Evolutionary conservation across 768 basidiomycete genomes (phyloP).

Genomic region (Rhizopogon roseolus): DNA sequence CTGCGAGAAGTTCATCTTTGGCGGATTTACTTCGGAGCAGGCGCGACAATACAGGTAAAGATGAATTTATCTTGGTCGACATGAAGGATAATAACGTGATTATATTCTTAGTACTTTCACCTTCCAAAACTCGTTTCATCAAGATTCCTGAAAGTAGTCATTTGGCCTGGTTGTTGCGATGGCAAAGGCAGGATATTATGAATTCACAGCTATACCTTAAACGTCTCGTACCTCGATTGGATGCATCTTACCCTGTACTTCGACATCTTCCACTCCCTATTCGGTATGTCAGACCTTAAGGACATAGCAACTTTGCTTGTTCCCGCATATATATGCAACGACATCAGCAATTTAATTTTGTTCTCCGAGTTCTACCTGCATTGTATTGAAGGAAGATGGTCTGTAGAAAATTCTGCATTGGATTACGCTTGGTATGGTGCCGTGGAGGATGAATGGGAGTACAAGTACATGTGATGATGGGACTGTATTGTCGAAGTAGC

Average conservation of each 20-base stretch:
- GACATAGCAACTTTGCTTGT: neutral
- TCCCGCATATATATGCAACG: no score
- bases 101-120: neutral
- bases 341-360: no score
- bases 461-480: neutral
- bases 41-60: neutral
- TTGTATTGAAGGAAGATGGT: neutral
- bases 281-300: constrained; percentile 1
- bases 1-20: neutral
- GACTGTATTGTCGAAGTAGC: neutral
- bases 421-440: neutral
- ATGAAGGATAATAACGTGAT: neutral
- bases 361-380: neutral
- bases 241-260: neutral
- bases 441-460: neutral
- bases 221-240: neutral
- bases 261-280: neutral
- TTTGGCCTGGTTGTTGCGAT: neutral
- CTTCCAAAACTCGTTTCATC: neutral
- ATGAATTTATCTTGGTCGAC: neutral
- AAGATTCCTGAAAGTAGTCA: neutral
- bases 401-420: neutral
- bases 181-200: constrained; percentile 3
- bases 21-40: neutral
- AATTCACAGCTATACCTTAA: neutral